Base-by-base conservation (phyloP, 495 filamentous ascomycete species). In the Parmelia sp. region DNA sequence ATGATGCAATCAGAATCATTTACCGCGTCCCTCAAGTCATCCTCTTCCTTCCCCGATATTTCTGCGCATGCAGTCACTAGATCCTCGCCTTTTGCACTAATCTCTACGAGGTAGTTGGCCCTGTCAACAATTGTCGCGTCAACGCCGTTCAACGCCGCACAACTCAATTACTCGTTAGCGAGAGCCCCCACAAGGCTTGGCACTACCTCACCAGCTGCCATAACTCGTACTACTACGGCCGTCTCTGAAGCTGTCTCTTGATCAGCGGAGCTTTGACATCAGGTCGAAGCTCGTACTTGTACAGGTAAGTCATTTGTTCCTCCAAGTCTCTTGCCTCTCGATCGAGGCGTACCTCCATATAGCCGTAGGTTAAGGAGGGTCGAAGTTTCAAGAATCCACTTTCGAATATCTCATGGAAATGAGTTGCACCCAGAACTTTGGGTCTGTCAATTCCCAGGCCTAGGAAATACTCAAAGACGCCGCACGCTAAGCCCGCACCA, bases 341-440 rank as follows among this genome's bases (percentile, higher is more conserved):
- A 67, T 91, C 84, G 15, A 93, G 73, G 47, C 79, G 82, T n/a
- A 97, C 84, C 67, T 96, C 87, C 95, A 97, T 96, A 66, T 96
- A 88, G 0, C 83, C 90, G 70, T 93, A 89, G 4, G 79, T 77
- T 42, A 97, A 73, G 29, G 78, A 74, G 0, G 86, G 80, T n/a
- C 81, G 76, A 67, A 73, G 68, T 11, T 72, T 71, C 21, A 97
- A 75, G 68, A 90, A 87, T 0, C 83, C 81, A 66, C 84, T 81
- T 62, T 94, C 89, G 60, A 97, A 92, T 23, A 97, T 89, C 69
- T 98, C 93, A 73, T 97, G 92, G 66, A 95, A 97, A 71, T 98
- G 95, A 0, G 95, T 97, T 8, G 91, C 90, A 36, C 80, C 90
- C 29, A 97, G 79, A 44, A 97, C 86, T 73, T 91, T 96, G 0